phyloP scores from a whole-genome alignment of 176 grass and related monocot species.

The Aechmea fasciata region DNA sequence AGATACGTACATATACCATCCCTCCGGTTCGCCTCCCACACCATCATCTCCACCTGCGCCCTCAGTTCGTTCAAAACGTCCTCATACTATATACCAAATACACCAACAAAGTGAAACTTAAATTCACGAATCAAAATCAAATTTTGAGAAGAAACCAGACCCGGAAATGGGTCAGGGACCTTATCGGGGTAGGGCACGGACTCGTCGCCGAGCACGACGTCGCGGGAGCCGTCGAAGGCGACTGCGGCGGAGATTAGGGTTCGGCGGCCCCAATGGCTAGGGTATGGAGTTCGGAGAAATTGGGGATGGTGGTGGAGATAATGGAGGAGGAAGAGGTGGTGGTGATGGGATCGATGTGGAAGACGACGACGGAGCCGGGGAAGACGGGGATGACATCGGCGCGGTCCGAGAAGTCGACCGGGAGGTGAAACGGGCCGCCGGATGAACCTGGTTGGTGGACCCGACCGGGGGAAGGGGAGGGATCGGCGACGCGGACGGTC shows the following conservation, averaged over 20 bases:
- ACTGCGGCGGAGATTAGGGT: too few relatives aligned
- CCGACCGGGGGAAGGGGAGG: constrained; percentile 24
- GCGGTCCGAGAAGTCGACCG: constrained; percentile 32
- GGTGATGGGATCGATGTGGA: constrained; percentile 62
- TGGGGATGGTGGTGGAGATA: neutral
- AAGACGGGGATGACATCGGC: constrained; percentile 21
- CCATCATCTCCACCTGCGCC: constrained; percentile 77
- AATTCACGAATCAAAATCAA: neutral
- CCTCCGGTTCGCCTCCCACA: constrained; percentile 48
- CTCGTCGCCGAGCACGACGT: too few relatives aligned
- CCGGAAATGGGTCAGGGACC: too few relatives aligned
- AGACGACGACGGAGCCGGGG: constrained; percentile 38
- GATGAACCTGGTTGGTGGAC: neutral
- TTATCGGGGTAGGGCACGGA: too few relatives aligned
- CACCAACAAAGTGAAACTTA: constrained; percentile 9
- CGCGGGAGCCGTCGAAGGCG: too few relatives aligned
- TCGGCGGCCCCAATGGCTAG: too few relatives aligned
- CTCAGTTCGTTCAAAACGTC: constrained; percentile 51
- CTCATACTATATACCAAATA: constrained; percentile 33
- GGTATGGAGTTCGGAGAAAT: constrained; percentile 46
- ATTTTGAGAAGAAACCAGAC: too few relatives aligned
- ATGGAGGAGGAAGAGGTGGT: too few relatives aligned
- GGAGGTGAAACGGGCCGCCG: constrained; percentile 19
- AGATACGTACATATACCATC: neutral
- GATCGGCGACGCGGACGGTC: constrained; percentile 44